Evolutionary conservation across 2,329 filamentous ascomycete species (phyloP).

Genomic region (Cordyceps javanica): DNA sequence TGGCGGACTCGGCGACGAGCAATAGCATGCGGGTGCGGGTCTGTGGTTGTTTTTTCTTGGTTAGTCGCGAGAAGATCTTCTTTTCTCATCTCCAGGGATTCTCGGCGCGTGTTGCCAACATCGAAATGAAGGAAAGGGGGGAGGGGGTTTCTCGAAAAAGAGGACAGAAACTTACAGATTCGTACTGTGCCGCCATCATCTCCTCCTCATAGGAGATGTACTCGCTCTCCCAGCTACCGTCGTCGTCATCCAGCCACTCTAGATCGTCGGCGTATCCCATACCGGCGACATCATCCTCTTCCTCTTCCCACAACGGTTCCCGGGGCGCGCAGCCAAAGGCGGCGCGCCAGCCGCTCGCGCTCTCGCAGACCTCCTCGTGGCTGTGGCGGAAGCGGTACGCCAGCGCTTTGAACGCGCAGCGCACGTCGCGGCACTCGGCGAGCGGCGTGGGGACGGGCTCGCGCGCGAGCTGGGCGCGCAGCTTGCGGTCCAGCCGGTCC

Average conservation of each 20-base stretch:
- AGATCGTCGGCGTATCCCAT: not conserved
- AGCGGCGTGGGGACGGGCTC: constrained; percentile 13
- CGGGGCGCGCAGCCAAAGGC: constrained; percentile 2
- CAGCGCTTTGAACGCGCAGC: constrained; percentile 37
- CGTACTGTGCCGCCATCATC: not conserved
- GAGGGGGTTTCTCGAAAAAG: too few species aligned
- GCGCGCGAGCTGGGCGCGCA: constrained; percentile 16
- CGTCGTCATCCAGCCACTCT: not conserved
- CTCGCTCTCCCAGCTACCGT: not conserved
- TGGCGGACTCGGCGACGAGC: constrained; percentile 28
- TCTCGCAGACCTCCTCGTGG: constrained; percentile 17
- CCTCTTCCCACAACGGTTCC: not conserved
- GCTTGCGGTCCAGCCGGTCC: constrained; percentile 20
- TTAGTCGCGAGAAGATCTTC: too few species aligned
- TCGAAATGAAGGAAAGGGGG: too few species aligned
- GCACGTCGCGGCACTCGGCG: constrained; percentile 33
- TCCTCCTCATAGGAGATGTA: not conserved
- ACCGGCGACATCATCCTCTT: not conserved
- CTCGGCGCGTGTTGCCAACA: too few species aligned
- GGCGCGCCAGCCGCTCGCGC: constrained; percentile 12
- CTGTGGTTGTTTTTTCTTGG: not conserved
- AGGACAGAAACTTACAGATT: too few species aligned
- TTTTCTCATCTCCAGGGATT: too few species aligned
- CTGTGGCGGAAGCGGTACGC: constrained; percentile 32
- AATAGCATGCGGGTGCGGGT: constrained; percentile 2